phyloP scores from a whole-genome alignment of 2,329 filamentous ascomycete genomes.

The Epichloe elymi region DNA sequence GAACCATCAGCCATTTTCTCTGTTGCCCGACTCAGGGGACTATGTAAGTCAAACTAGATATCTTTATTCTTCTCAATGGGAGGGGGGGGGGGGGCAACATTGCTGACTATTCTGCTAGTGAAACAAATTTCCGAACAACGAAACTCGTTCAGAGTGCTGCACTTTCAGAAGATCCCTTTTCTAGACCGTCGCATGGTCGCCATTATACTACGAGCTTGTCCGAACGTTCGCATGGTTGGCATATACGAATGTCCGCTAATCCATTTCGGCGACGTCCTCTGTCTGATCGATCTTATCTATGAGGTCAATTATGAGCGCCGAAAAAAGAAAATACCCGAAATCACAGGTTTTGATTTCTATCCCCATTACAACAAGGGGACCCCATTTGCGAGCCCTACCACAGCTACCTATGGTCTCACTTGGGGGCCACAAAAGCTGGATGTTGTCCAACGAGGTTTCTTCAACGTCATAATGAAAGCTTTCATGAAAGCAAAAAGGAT shows the following conservation, averaged over 20 bases:
- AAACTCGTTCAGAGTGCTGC: conserved; percentile 12
- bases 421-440: conserved; percentile 14
- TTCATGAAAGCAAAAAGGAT: conserved; percentile 20
- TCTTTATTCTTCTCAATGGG: not conserved
- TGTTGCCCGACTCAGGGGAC: conserved; percentile 4
- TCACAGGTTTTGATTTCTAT: conserved; percentile 21
- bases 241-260: conserved; percentile 25
- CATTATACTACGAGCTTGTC: conserved; percentile 21
- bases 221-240: conserved; percentile 19
- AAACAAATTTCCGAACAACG: conserved; percentile 9
- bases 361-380: conserved; percentile 19
- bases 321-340: conserved; percentile 1
- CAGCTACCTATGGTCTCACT: conserved; percentile 17
- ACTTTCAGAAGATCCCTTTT: conserved; percentile 18
- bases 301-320: conserved; percentile 19
- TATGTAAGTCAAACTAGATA: conserved; percentile 13
- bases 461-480: conserved; percentile 20
- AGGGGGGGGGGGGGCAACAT: not conserved
- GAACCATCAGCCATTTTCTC: conserved; percentile 7
- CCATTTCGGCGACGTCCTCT: conserved; percentile 22
- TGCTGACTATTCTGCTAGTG: conserved; percentile 11
- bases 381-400: conserved; percentile 5
- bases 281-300: conserved; percentile 21
- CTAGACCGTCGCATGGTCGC: conserved; percentile 22
- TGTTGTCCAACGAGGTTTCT: conserved; percentile 20